Evolutionary conservation across 139 green algal species (phyloP).

Genomic region (Volvox africanus): DNA sequence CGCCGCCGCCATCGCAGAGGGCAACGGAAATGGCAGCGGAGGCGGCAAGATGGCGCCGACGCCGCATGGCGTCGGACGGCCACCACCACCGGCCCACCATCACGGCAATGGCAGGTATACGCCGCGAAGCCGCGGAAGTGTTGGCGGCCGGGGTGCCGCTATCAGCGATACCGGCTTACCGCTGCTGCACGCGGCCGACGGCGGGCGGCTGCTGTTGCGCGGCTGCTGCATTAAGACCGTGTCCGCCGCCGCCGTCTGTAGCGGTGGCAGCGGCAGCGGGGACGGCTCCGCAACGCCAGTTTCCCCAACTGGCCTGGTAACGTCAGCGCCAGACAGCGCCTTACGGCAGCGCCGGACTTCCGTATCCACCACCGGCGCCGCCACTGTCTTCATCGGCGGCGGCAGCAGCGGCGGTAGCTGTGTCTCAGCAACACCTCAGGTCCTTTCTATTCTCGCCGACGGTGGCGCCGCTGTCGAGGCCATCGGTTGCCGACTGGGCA

Average conservation of each 20-base stretch:
- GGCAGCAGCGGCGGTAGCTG: not conserved
- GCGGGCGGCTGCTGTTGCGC: conserved; percentile 11
- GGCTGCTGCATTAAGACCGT: conserved; percentile 3
- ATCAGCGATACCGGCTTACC: not conserved
- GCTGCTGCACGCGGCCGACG: not conserved
- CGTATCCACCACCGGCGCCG: not conserved
- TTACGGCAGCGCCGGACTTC: not conserved
- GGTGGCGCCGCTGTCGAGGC: conserved; percentile 7
- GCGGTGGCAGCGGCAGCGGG: conserved; percentile 88
- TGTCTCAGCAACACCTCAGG: not conserved
- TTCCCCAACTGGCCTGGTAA: not conserved
- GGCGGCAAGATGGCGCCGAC: not conserved
- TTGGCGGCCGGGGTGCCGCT: not conserved
- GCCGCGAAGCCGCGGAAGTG: not conserved
- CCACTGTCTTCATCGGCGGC: not conserved
- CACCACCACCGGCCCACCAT: not conserved
- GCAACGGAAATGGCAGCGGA: not conserved
- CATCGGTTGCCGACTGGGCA: conserved; percentile 28
- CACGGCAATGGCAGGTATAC: not conserved
- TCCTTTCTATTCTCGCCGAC: conserved; percentile 1
- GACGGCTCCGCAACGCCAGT: not conserved
- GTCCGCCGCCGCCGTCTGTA: conserved; percentile 78
- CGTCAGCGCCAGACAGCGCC: not conserved
- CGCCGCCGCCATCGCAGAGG: not conserved
- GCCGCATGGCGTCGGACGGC: not conserved